Evolutionary conservation across 148 eudicot species (phyloP).

Genomic region (Rhododendron vialii): DNA sequence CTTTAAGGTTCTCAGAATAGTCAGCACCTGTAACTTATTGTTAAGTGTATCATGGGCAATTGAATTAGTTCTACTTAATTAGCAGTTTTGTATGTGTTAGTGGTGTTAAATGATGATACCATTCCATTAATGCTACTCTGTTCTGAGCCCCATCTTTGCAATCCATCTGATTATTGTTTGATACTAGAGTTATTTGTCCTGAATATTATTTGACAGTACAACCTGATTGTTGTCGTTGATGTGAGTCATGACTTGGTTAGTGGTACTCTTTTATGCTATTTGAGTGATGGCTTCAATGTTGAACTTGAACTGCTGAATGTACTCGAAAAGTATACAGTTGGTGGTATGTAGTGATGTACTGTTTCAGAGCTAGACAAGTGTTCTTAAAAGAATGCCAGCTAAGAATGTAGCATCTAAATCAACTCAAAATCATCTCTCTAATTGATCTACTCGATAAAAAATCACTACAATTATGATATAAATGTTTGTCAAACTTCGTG

Average conservation of each 20-base stretch:
- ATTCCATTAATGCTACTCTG: constrained; percentile 1
- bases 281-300: background rate
- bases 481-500: background rate
- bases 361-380: background rate
- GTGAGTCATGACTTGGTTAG: background rate
- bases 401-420: background rate
- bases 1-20: background rate
- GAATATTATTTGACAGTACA: background rate
- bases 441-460: background rate
- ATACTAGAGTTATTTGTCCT: background rate
- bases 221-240: background rate
- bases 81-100: background rate
- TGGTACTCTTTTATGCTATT: background rate
- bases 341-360: background rate
- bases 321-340: background rate
- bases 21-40: background rate
- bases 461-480: background rate
- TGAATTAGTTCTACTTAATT: background rate
- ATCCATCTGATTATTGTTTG: background rate
- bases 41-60: background rate
- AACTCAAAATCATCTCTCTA: background rate
- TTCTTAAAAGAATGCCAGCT: background rate
- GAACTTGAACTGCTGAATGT: background rate
- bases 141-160: constrained; percentile 2
- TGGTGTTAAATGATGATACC: background rate